phyloP scores from a whole-genome alignment of 768 basidiomycete species.

The Leucosporidium creatinivorum region DNA sequence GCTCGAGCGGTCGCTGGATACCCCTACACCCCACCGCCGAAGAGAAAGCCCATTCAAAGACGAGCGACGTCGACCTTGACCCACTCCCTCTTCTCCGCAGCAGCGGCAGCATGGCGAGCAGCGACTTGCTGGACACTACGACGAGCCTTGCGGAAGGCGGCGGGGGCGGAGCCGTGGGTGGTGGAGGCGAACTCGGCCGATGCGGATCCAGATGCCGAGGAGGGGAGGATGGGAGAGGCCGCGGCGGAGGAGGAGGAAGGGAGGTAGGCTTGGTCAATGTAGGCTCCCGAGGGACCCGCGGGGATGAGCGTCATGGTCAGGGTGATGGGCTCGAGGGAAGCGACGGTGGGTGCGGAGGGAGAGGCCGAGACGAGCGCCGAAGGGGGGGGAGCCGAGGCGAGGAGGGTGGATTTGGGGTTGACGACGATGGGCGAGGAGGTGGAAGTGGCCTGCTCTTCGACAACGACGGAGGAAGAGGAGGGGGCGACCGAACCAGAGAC shows the following conservation, averaged over 20 bases:
- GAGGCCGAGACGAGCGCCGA: background rate
- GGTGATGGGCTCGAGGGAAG: too few relatives aligned
- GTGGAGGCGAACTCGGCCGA: too few relatives aligned
- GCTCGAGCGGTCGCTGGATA: background rate
- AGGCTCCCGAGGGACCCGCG: conserved; percentile 10
- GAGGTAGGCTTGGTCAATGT: conserved; percentile 5
- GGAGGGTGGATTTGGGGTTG: background rate
- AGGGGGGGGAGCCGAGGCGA: background rate
- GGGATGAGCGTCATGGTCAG: conserved; percentile 20
- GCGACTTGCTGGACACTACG: background rate
- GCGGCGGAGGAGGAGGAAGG: too few relatives aligned
- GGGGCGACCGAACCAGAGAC: background rate
- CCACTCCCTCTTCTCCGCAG: too few relatives aligned
- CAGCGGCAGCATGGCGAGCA: too few relatives aligned
- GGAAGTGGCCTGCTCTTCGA: background rate
- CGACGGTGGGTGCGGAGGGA: too few relatives aligned
- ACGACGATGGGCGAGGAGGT: background rate
- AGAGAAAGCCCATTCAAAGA: background rate
- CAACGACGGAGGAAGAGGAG: background rate
- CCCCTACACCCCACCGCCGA: background rate
- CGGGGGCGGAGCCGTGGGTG: background rate
- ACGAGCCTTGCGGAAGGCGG: background rate
- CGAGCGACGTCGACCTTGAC: too few relatives aligned
- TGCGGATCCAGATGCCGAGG: too few relatives aligned
- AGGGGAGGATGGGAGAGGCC: too few relatives aligned